These are phyloP conservation scores for Melanogaster broomeanus DNA, from an alignment of 768 basidiomycete species.

Conservation along the genomic window DNA sequence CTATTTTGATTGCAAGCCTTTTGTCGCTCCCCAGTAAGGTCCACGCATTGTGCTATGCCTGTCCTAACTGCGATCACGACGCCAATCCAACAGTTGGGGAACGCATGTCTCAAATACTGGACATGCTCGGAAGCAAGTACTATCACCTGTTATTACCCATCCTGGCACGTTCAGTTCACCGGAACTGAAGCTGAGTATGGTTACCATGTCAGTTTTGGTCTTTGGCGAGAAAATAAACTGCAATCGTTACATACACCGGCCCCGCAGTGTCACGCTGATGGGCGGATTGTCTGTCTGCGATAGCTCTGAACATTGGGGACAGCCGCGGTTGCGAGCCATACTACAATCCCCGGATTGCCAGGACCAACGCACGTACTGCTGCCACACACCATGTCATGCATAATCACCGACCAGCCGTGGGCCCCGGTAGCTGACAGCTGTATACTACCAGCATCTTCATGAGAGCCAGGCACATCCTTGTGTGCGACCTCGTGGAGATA, in stretches of 20 bases:
- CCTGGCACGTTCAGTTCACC: constrained; percentile 8
- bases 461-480: too few species aligned
- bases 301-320: not conserved
- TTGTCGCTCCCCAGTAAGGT: not conserved
- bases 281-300: constrained; percentile 1
- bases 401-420: too few species aligned
- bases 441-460: too few species aligned
- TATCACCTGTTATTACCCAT: constrained; percentile 13
- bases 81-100: not conserved
- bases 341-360: constrained; percentile 7
- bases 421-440: too few species aligned
- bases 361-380: not conserved
- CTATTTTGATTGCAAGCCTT: not conserved
- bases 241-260: too few species aligned
- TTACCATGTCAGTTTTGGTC: not conserved
- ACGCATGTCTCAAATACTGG: too few species aligned
- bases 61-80: constrained; percentile 1
- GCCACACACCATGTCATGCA: too few species aligned
- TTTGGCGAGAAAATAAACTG: not conserved
- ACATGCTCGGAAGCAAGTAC: constrained; percentile 1
- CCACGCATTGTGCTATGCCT: constrained; percentile 1
- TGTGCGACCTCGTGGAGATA: too few species aligned
- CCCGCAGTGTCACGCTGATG: not conserved
- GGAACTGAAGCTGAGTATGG: not conserved
- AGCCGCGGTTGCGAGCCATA: not conserved